A percentile compares a stretch with the other conserved stretches of the same genome.
phyloP scores from a whole-genome alignment of 2,329 filamentous ascomycete genomes.

The Pseudopyrenochaeta lycopersici region DNA sequence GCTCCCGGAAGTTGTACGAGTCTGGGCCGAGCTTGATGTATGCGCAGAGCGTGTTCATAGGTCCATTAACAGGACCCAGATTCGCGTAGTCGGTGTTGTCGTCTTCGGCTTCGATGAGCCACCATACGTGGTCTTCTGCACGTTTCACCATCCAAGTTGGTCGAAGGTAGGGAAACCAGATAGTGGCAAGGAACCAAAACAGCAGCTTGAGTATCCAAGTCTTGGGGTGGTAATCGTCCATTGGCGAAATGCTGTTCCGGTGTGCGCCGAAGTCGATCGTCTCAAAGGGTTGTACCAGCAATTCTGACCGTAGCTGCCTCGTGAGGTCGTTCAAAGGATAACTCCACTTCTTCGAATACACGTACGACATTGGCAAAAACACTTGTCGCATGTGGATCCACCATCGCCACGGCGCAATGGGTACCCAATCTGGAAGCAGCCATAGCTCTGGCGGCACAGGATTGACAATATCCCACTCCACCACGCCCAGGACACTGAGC shows the following conservation, averaged over 20 bases:
- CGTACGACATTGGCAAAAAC: conserved; percentile 89
- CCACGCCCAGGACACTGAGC: conserved; percentile 84
- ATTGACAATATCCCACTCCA: conserved; percentile 91
- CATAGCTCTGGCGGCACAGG: conserved; percentile 93
- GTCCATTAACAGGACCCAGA: conserved; percentile 86
- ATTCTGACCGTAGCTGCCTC: conserved; percentile 76
- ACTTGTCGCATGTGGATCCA: conserved; percentile 99
- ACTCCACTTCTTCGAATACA: conserved; percentile 85
- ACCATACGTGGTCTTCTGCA: conserved; percentile 83
- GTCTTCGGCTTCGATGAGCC: conserved; percentile 89
- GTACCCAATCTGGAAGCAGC: conserved; percentile 90
- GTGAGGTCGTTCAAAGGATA: conserved; percentile 80
- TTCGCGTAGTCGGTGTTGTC: conserved; percentile 88
- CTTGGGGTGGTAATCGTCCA: conserved; percentile 94
- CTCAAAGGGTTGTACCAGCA: conserved; percentile 81
- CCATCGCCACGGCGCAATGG: conserved; percentile 91
- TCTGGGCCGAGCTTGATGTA: conserved; percentile 86
- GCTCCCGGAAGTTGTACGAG: conserved; percentile 74
- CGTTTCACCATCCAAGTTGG: conserved; percentile 69
- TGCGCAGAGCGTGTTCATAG: conserved; percentile 88
- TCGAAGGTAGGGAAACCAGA: conserved; percentile 84
- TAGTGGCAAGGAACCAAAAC: conserved; percentile 79
- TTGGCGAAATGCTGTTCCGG: conserved; percentile 80
- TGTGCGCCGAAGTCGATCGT: conserved; percentile 79
- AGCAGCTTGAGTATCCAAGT: conserved; percentile 79